Evolutionary conservation across 2,329 filamentous ascomycete species (phyloP), one percentile per base, ranked within the genome.

Genomic region (Knufia petricola): DNA sequence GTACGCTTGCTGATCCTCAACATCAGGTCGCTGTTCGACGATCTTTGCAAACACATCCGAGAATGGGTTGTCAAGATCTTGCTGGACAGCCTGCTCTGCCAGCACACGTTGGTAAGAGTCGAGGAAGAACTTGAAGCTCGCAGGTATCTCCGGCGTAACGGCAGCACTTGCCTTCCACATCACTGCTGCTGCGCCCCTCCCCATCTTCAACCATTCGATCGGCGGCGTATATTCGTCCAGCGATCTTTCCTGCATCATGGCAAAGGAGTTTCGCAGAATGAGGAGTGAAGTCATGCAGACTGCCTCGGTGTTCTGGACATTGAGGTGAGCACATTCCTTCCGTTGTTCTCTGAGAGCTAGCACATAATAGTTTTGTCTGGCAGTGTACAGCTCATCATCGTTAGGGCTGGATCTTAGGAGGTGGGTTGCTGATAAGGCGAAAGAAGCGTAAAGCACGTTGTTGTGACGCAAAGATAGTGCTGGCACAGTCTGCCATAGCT

Each of bases 121-220:
- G 20, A 53, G 26, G 21, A 53, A 28, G 13, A 34, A 13, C 36
- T 41, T 42, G 43, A 50, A 38, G 17, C 17, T 38, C n/a, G 44
- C 21, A 7, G 44, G 20, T 9, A 51, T 55, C 34, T 55, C 52
- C 31, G 56, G 57, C n/a, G 44, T 17, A 17, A 47, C 32, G 21
- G 44, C 31, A 8, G 52, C 53, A 30, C 42, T 52, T 31, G 48
- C 48, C 31, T 41, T 46, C 23, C 52, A 54, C 36, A 62, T 52
- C 15, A 64, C 57, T 6, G 59, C 58, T 21, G 54, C 58, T 17
- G 58, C 55, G 10, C 61, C 62, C 38, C 54, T 53, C 1, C 61
- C 61, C 32, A 63, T 55, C 23, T 59, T 56, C 12, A 64, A 48
- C 61, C 61, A 64, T 36, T 64, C 59, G 10, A 59, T 55, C 2